A percentile compares a stretch with the other conserved stretches of the same genome.
phyloP scores from a whole-genome alignment of 306 rosid species.

The Echinosophora koreensis region DNA sequence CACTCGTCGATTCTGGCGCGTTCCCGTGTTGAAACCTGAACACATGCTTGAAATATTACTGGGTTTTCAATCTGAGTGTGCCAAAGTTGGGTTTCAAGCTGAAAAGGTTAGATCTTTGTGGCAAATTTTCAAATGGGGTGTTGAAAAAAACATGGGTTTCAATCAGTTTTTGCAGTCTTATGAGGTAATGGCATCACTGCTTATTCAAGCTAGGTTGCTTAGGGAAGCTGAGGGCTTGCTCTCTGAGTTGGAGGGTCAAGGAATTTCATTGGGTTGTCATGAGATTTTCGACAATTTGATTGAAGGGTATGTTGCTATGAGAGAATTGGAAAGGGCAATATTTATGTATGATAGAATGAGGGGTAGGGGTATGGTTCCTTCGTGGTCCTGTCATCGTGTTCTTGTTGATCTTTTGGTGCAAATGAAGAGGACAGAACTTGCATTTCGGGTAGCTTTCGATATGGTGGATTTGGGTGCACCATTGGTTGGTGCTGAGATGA shows the following conservation, averaged over 20 bases:
- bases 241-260: constrained; percentile 54
- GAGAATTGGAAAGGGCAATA: constrained; percentile 67
- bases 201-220: constrained; percentile 64
- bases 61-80: constrained; percentile 60
- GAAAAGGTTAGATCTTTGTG: constrained; percentile 74
- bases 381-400: constrained; percentile 51
- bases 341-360: constrained; percentile 58
- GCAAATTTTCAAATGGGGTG: constrained; percentile 68
- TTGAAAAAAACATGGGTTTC: constrained; percentile 44
- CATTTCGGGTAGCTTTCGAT: constrained; percentile 57
- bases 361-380: constrained; percentile 53
- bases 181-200: constrained; percentile 78
- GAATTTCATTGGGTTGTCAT: constrained; percentile 47
- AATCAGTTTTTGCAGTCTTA: constrained; percentile 59
- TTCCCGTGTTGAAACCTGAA: constrained; percentile 58
- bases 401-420: constrained; percentile 63
- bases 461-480: constrained; percentile 55
- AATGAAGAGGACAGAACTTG: constrained; percentile 58
- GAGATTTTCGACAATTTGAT: constrained; percentile 58
- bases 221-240: constrained; percentile 74
- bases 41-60: constrained; percentile 64
- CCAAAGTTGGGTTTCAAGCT: constrained; percentile 45
- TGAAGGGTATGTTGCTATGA: constrained; percentile 61
- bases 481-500: constrained; percentile 56
- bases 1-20: constrained; percentile 70